A percentile compares a stretch with the other conserved stretches of the same genome.
These are phyloP conservation scores for Zygosaccharomyces pseudorouxii DNA, from an alignment of 805 yeast species.

Conservation along the genomic window DNA sequence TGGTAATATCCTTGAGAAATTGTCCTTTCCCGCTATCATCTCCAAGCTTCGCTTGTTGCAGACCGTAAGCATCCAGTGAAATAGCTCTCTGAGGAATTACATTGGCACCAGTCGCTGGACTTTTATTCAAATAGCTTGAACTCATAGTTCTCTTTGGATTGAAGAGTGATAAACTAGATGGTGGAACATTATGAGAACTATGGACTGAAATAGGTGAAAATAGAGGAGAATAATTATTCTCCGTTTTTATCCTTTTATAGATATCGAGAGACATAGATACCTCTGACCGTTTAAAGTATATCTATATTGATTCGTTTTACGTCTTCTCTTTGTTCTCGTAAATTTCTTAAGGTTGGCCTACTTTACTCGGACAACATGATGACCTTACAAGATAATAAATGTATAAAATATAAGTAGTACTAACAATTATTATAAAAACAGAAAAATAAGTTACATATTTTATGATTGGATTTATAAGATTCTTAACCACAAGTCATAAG, in stretches of 20 bases:
- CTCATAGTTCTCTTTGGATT: constrained; percentile 22
- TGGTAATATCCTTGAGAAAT: constrained; percentile 8
- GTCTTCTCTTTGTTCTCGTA: background rate
- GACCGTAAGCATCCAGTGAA: background rate
- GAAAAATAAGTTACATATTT: background rate
- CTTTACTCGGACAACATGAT: background rate
- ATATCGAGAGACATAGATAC: constrained; percentile 16
- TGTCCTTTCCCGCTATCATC: constrained; percentile 1
- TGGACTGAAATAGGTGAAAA: constrained; percentile 22
- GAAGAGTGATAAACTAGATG: constrained; percentile 18
- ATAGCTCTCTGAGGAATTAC: constrained; percentile 7
- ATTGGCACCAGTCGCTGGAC: constrained; percentile 2
- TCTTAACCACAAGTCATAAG: background rate
- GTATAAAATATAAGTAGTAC: background rate
- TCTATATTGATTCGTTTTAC: background rate
- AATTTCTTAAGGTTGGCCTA: background rate
- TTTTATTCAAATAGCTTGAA: constrained; percentile 1
- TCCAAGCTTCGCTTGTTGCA: background rate
- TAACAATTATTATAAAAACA: background rate
- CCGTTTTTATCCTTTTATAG: constrained; percentile 16
- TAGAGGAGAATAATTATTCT: constrained; percentile 20
- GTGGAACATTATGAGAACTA: constrained; percentile 15
- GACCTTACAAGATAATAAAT: background rate
- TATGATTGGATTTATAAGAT: background rate
- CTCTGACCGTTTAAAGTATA: background rate